Evolutionary conservation across 2,329 filamentous ascomycete genomes (phyloP).

Genomic region (Myotisia sp.): DNA sequence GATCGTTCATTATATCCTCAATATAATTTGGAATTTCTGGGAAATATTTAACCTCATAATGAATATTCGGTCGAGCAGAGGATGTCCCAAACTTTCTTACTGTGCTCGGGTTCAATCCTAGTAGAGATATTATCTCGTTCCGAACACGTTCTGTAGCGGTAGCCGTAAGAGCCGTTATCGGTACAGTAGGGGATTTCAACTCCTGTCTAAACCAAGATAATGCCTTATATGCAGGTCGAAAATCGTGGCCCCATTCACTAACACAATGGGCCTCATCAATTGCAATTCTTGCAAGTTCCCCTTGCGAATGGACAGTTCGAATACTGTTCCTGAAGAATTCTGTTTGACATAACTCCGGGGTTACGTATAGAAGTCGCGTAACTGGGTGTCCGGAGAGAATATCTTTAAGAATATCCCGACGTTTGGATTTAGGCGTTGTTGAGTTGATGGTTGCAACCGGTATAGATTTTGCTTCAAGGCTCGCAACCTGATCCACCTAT

Average conservation of each 20-base stretch:
- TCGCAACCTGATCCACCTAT: conserved; percentile 81
- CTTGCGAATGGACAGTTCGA: conserved; percentile 59
- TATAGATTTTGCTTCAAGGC: conserved; percentile 59
- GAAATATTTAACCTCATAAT: conserved; percentile 68
- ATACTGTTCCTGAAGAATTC: conserved; percentile 64
- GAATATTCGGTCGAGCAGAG: conserved; percentile 69
- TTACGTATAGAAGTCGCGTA: conserved; percentile 78
- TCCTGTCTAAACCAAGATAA: conserved; percentile 68
- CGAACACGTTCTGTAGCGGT: conserved; percentile 73
- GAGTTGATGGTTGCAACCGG: conserved; percentile 78
- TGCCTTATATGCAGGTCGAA: conserved; percentile 79
- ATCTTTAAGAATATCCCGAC: conserved; percentile 58
- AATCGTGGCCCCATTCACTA: conserved; percentile 96
- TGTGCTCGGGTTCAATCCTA: conserved; percentile 51
- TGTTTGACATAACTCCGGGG: conserved; percentile 71
- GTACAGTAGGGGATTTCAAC: conserved; percentile 57
- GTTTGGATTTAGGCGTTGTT: conserved; percentile 53
- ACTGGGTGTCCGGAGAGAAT: conserved; percentile 75
- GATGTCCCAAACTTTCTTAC: conserved; percentile 69
- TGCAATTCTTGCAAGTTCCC: conserved; percentile 72
- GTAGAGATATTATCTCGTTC: conserved; percentile 63
- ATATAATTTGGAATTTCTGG: conserved; percentile 20
- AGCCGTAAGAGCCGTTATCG: conserved; percentile 83
- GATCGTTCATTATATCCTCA: too few species aligned
- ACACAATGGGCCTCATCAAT: conserved; percentile 96